Base-by-base conservation (phyloP, 1,139 yeast species). In the Yarrowia galli region DNA sequence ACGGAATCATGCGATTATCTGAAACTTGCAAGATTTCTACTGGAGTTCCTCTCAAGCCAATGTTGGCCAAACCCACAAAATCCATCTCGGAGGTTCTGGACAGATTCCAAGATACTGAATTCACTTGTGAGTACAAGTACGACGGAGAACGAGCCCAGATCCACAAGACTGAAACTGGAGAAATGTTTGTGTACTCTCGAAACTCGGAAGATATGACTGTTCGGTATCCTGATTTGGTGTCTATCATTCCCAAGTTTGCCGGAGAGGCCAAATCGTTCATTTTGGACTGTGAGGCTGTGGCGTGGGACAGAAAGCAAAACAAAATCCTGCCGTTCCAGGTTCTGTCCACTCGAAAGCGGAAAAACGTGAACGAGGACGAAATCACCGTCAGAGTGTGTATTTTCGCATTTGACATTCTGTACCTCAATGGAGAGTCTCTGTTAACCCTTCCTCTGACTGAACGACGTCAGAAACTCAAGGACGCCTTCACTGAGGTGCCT, bases 141-240 rank as follows among this genome's bases (percentile, higher is more conserved):
- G 99, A 95, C 77, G 99, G 99, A 60, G 99, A 96, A 78, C 85
- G 99, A 73, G 98, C 98, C 0, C 99, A 95, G 76, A 89, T 95
- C 10, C 99, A 95, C 77, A 79, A 89, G 45, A 77, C 91, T 22
- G 79, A 82, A 0, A 85, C 85, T 73, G 97, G 97, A 0, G 73
- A 73, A 56, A 88, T 92, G 72, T 83, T 86, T 67, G 89, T 95
- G 12, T 95, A 92, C 76, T 92, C 98, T 1, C 85, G 99, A 79
- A 95, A 95, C 77, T 91, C 97, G 66, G 99, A 95, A 80, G 96
- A 96, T 77, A 95, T 95, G 99, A 89, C 97, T 0, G 92, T 91
- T 76, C 82, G 97, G 74, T 95, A 95, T 75, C 99, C 99, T 0
- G 99, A 95, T 77, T 85, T 95, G 70, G 81, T 90, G 32, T 83